These are phyloP conservation scores for Calonectria hawksworthii DNA, from an alignment of 2,329 filamentous ascomycete species.

Conservation along the genomic window DNA sequence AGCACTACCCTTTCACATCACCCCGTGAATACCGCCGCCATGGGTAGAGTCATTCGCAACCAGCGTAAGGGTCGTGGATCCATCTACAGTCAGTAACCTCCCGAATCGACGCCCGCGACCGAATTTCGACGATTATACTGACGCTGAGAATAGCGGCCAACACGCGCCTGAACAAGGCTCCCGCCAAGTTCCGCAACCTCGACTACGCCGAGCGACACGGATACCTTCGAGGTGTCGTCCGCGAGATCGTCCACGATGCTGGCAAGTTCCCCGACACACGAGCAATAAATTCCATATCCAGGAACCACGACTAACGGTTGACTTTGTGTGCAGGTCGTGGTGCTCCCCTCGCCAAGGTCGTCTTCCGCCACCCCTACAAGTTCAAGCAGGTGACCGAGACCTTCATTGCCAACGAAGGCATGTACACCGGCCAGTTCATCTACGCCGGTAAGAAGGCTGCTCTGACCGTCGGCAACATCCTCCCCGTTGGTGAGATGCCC, in stretches of 20 bases:
- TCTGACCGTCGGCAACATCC: conserved; percentile 97
- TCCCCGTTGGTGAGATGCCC: conserved; percentile 92
- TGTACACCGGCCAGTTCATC: conserved; percentile 99
- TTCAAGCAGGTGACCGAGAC: conserved; percentile 99
- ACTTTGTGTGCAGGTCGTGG: conserved; percentile 72
- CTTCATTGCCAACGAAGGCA: conserved; percentile 99
- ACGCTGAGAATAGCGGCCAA: conserved; percentile 72
- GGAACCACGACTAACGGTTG: conserved; percentile 43
- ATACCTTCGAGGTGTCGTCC: conserved; percentile 97
- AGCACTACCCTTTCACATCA: conserved; percentile 51
- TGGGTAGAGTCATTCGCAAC: conserved; percentile 76
- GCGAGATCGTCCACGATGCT: conserved; percentile 99
- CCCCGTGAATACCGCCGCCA: conserved; percentile 56
- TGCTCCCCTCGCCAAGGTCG: conserved; percentile 95
- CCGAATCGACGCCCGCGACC: conserved; percentile 40
- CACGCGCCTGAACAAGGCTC: conserved; percentile 90
- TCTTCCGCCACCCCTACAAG: conserved; percentile 98
- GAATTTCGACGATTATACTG: conserved; percentile 48
- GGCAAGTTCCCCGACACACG: conserved; percentile 62
- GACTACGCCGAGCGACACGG: conserved; percentile 98
- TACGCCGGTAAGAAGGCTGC: conserved; percentile 99
- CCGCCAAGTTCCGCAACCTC: conserved; percentile 92
- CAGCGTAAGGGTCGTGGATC: conserved; percentile 73
- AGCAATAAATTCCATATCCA: conserved; percentile 28
- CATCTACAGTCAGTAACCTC: conserved; percentile 66